Conservation (phyloP, 805 yeast species). For the Sugiyamaella chiloensis region DNA sequence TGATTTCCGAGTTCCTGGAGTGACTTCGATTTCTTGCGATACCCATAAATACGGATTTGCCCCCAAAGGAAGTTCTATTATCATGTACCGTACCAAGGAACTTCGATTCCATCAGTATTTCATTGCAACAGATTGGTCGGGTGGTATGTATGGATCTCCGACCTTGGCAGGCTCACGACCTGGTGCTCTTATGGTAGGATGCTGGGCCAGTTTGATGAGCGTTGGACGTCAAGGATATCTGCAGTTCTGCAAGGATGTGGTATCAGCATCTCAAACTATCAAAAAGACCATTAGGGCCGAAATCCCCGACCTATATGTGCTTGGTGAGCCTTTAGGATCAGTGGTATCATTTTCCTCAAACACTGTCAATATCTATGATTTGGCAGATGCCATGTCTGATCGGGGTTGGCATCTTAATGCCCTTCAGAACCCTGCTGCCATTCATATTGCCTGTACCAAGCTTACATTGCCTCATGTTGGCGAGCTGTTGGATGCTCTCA, state of each 20-base stretch:
- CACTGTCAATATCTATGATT: conserved; percentile 64
- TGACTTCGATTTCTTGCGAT: conserved; percentile 98
- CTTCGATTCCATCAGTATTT: conserved; percentile 82
- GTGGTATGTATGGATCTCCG: conserved; percentile 95
- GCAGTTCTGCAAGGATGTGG: conserved; percentile 62
- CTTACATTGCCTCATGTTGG: conserved; percentile 62
- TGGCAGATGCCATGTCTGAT: conserved; percentile 65
- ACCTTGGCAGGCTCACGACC: conserved; percentile 96
- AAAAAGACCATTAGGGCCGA: conserved; percentile 43
- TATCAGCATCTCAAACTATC: conserved; percentile 59
- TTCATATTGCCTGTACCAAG: conserved; percentile 85
- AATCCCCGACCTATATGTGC: conserved; percentile 57
- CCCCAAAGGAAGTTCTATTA: conserved; percentile 91
- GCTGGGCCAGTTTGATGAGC: conserved; percentile 89
- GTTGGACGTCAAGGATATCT: conserved; percentile 84
- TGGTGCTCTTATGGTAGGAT: conserved; percentile 95
- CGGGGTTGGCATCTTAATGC: conserved; percentile 89
- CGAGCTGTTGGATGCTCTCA: conserved; percentile 53
- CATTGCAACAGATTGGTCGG: conserved; percentile 80
- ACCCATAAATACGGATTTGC: conserved; percentile 99
- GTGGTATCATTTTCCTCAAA: conserved; percentile 75
- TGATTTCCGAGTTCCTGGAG: conserved; percentile 83
- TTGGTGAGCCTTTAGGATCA: conserved; percentile 84
- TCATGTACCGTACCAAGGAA: conserved; percentile 74
- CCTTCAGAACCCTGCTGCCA: conserved; percentile 84